phyloP scores from a whole-genome alignment of 371 early-diverging fungal species.

The Blastocladiella emersonii region DNA sequence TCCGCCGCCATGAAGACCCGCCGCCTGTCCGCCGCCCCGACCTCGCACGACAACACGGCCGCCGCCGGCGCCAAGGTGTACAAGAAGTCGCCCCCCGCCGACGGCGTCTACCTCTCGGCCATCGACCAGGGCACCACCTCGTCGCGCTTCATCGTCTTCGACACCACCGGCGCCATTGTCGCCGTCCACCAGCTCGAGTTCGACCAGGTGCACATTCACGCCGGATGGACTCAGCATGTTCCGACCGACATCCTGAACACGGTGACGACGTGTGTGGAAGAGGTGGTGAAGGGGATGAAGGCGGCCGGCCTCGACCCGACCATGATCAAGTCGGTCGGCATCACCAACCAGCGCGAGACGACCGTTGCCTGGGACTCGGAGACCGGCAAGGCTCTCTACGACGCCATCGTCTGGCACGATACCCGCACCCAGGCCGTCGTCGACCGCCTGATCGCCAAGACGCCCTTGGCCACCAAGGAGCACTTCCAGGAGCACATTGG shows the following conservation, averaged over 20 bases:
- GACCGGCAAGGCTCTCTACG: conserved; percentile 68
- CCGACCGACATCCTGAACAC: conserved; percentile 59
- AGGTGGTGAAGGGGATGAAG: conserved; percentile 49
- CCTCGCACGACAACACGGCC: neutral
- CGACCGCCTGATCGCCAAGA: conserved; percentile 33
- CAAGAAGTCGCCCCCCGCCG: neutral
- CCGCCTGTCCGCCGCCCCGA: too few species aligned
- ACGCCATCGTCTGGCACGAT: conserved; percentile 93
- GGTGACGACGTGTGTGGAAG: conserved; percentile 53
- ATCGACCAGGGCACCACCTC: conserved; percentile 94
- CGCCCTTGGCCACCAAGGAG: conserved; percentile 33
- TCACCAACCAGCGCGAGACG: conserved; percentile 95
- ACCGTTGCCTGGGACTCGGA: conserved; percentile 73
- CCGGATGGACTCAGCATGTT: conserved; percentile 83
- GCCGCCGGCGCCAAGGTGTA: neutral
- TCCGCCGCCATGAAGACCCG: too few species aligned
- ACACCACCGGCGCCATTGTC: conserved; percentile 56
- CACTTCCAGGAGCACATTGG: conserved; percentile 32
- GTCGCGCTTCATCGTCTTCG: conserved; percentile 85
- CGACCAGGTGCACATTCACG: conserved; percentile 40
- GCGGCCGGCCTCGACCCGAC: conserved; percentile 37
- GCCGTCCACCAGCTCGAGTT: conserved; percentile 71
- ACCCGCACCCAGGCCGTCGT: conserved; percentile 68
- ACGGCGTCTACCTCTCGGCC: conserved; percentile 47
- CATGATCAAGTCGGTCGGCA: conserved; percentile 64